Evolutionary conservation across 768 basidiomycete species (phyloP), one percentile per base, ranked within the genome.

Genomic region (Jaapia argillacea): DNA sequence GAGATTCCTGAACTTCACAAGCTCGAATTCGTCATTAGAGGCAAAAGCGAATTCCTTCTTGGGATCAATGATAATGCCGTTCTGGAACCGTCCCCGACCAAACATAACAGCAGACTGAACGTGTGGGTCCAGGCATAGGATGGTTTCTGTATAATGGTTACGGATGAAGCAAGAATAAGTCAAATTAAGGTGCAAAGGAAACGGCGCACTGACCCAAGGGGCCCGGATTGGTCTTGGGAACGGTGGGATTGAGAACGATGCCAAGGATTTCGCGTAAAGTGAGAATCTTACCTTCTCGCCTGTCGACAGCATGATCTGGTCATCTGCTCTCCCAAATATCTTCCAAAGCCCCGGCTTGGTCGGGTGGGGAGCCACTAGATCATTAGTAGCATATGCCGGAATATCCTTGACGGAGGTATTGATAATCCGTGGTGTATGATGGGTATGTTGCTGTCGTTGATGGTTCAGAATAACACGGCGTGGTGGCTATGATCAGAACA

Each of bases 351-450:
- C 55, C 4, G 61, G 46, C 33, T 61, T 62, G 0, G 58, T 61
- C 0, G 71, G 69, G 46, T 73, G 72, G 18, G 60, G 58, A 2
- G 56, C 44, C 12, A 72, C 54, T 2, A 71, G 37, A 47, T 71
- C 71, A 1, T 56, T 50, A 1, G 66, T 68, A 2, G 61, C 55
- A 36, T 65, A 69, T 16, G 62, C 62, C 23, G 54, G n/a, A 10
- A 20, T n/a, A 10, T 3, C 33, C 12, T 41, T 25, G 18, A 27
- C 37, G 10, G 10, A 6, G 10, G 37, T 38, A 7, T 38, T 38
- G 10, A 38, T 6, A 7, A 38, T 21, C 7, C 10, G 20, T 7
- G 37, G 37, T 33, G 16, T 10, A 22, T 38, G 37, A 38, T 38
- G 20, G 16, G 28, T 7, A 21, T 10, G 10, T 21, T 7, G 13